A percentile compares a stretch with the other conserved stretches of the same genome.
These are phyloP conservation scores for Tranzscheliella williamsii DNA, from an alignment of 1,284 basidiomycete genomes.

Conservation along the genomic window DNA sequence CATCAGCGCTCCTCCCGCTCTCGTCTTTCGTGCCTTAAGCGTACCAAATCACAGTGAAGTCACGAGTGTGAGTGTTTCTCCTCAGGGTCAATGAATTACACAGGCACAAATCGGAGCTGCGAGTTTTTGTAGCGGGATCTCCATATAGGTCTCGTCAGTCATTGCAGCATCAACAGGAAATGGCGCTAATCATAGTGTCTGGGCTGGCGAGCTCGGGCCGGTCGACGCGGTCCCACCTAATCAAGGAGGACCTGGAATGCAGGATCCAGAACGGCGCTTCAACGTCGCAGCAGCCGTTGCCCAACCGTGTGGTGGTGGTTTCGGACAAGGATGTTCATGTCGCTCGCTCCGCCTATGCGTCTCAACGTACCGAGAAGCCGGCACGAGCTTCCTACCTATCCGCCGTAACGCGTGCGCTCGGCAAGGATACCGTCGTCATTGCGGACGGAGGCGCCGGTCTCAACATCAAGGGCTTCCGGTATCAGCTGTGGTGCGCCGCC, in stretches of 20 bases:
- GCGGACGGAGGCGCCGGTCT: constrained; percentile 78
- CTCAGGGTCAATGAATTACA: no score
- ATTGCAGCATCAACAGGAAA: constrained; percentile 62
- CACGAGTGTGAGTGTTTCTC: no score
- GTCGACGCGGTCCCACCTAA: constrained; percentile 71
- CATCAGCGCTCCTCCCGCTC: no score
- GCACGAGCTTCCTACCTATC: constrained; percentile 86
- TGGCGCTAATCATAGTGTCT: constrained; percentile 93
- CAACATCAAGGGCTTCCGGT: constrained; percentile 93
- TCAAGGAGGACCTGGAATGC: constrained; percentile 69
- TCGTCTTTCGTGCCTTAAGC: no score
- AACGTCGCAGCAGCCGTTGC: constrained; percentile 62
- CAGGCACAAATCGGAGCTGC: no score
- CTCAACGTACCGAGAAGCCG: constrained; percentile 81
- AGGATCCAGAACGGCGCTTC: constrained; percentile 67
- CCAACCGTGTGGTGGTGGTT: constrained; percentile 67
- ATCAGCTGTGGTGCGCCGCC: constrained; percentile 95
- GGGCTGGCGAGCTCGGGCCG: constrained; percentile 90
- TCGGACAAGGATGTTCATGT: constrained; percentile 78
- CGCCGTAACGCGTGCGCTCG: constrained; percentile 76
- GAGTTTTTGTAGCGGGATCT: no score
- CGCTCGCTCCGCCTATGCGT: constrained; percentile 70
- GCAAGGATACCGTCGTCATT: constrained; percentile 76
- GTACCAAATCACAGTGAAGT: no score
- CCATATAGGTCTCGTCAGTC: not conserved